Evolutionary conservation across 2,329 filamentous ascomycete species (phyloP).

Genomic region (Fusarium globosum): DNA sequence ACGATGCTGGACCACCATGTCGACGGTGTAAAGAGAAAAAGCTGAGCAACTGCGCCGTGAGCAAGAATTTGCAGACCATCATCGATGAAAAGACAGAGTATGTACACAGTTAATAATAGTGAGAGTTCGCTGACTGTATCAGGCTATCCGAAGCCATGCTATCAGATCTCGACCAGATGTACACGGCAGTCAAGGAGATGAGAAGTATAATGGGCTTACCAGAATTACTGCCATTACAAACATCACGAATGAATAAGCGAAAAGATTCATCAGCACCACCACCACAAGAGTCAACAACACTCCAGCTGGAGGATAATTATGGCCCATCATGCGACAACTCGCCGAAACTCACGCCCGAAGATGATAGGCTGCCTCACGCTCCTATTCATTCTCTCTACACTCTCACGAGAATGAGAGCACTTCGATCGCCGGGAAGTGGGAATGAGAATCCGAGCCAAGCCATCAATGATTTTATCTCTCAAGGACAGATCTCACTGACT

Average conservation of each 20-base stretch:
- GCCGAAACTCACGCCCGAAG: slow-evolving; percentile 46
- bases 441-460: slow-evolving; percentile 31
- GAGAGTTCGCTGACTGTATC: background rate
- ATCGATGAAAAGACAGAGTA: slow-evolving; percentile 56
- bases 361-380: slow-evolving; percentile 50
- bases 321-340: slow-evolving; percentile 45
- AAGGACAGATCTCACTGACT: slow-evolving; percentile 55
- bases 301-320: slow-evolving; percentile 27
- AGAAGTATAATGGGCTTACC: slow-evolving; percentile 39
- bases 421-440: slow-evolving; percentile 49
- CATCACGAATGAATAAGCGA: slow-evolving; percentile 23
- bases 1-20: slow-evolving; percentile 53
- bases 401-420: slow-evolving; percentile 50
- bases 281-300: background rate
- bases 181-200: slow-evolving; percentile 41
- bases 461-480: slow-evolving; percentile 50
- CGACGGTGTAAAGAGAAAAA: slow-evolving; percentile 51
- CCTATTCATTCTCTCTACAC: slow-evolving; percentile 55
- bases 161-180: slow-evolving; percentile 41
- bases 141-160: slow-evolving; percentile 35
- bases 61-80: slow-evolving; percentile 55
- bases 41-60: slow-evolving; percentile 52
- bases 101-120: fast-evolving
- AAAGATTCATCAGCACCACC: slow-evolving; percentile 9
- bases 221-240: slow-evolving; percentile 37